A percentile compares a stretch with the other conserved stretches of the same genome.
phyloP scores from a whole-genome alignment of 192 early-diverging fungal genomes.

The Umbelopsis ramanniana region DNA sequence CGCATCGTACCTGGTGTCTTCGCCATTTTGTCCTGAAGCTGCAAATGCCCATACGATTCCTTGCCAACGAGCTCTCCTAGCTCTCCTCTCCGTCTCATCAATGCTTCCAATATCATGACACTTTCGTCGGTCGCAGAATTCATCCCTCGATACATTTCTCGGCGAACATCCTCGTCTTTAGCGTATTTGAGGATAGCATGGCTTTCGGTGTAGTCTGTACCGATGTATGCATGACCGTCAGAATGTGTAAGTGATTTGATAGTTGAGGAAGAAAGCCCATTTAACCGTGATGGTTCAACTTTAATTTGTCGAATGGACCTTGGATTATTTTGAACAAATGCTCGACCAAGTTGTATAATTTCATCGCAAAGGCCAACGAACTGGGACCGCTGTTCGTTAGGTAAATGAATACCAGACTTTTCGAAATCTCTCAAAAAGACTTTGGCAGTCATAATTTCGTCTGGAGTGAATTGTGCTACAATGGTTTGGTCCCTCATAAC shows the following conservation, averaged over 20 bases:
- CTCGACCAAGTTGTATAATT: constrained; percentile 77
- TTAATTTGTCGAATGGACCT: constrained; percentile 43
- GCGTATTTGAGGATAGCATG: constrained; percentile 68
- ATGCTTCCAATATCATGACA: constrained; percentile 68
- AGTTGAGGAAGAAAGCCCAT: constrained; percentile 43
- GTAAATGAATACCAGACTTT: constrained; percentile 91
- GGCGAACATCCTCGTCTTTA: constrained; percentile 66
- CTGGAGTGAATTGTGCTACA: constrained; percentile 55
- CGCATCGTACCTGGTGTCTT: constrained; percentile 65
- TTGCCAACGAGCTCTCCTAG: constrained; percentile 80
- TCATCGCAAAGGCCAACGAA: constrained; percentile 87
- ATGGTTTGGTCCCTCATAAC: constrained; percentile 66
- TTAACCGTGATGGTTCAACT: constrained; percentile 43
- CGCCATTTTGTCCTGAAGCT: constrained; percentile 93
- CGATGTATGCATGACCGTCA: constrained; percentile 56
- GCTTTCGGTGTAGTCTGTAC: constrained; percentile 60
- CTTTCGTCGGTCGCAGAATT: constrained; percentile 71
- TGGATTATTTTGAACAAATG: constrained; percentile 63
- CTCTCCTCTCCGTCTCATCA: constrained; percentile 74
- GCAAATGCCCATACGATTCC: constrained; percentile 83
- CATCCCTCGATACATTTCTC: constrained; percentile 73
- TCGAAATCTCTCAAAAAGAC: constrained; percentile 93
- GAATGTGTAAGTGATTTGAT: constrained; percentile 33
- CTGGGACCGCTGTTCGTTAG: constrained; percentile 58
- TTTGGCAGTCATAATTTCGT: constrained; percentile 78